These are phyloP conservation scores for Hordeum marinum DNA, from an alignment of 176 grass and related monocot species.

Conservation along the genomic window DNA sequence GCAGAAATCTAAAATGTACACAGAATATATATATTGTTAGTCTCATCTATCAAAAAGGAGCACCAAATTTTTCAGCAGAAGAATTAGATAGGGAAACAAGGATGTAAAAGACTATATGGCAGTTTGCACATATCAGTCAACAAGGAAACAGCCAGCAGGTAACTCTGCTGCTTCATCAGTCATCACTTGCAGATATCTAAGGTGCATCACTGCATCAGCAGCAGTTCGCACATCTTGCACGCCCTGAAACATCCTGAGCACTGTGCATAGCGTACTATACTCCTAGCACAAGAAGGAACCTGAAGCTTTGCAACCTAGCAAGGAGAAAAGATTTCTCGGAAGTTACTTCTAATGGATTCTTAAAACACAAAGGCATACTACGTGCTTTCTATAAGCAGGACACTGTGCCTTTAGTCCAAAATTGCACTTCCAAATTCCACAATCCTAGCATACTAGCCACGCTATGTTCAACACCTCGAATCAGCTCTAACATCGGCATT, in stretches of 20 bases:
- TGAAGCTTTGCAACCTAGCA: not conserved
- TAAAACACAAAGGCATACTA: not conserved
- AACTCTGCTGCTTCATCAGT: not conserved
- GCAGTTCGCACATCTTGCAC: not conserved
- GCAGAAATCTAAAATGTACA: constrained; percentile 40
- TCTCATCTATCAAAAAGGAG: not conserved
- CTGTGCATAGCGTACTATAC: not conserved
- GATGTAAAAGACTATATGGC: not conserved
- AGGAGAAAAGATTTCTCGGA: not conserved
- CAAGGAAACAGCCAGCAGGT: not conserved
- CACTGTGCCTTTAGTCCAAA: not conserved
- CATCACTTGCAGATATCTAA: not conserved
- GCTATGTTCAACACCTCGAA: not conserved
- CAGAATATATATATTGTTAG: constrained; percentile 7
- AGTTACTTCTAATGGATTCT: not conserved
- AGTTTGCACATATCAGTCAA: not conserved
- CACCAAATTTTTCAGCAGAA: not conserved
- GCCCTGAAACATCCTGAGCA: not conserved
- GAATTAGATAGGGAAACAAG: no score
- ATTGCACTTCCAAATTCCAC: not conserved
- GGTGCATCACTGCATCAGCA: not conserved
- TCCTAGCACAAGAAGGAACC: not conserved
- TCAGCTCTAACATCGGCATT: not conserved
- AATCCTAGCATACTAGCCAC: not conserved
- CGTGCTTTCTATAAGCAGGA: not conserved